These are phyloP conservation scores for Leishmania turanica DNA, from an alignment of 208 protist genomes.

Conservation along the genomic window DNA sequence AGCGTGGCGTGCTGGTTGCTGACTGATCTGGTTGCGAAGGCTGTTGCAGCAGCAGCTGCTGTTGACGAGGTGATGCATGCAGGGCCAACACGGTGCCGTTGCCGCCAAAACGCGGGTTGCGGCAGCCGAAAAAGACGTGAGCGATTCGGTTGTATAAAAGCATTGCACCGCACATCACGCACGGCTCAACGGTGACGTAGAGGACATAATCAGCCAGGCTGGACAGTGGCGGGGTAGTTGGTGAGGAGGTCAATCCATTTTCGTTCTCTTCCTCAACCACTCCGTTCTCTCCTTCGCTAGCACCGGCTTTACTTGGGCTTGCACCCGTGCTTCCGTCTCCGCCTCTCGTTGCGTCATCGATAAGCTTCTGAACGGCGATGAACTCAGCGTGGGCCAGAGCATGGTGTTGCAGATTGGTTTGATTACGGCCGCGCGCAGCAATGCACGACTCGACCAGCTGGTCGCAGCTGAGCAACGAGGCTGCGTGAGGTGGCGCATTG, in stretches of 20 bases:
- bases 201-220: slow-evolving; percentile 70
- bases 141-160: slow-evolving; percentile 73
- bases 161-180: slow-evolving; percentile 95
- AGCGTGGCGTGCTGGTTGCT: neutral
- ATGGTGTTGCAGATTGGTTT: slow-evolving; percentile 88
- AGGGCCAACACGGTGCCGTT: slow-evolving; percentile 90
- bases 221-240: neutral
- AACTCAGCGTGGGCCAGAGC: slow-evolving; percentile 93
- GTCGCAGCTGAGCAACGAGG: neutral
- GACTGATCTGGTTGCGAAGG: neutral
- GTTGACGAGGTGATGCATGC: slow-evolving; percentile 31
- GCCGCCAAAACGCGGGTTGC: slow-evolving; percentile 95
- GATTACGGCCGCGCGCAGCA: slow-evolving; percentile 74
- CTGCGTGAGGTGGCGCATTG: neutral
- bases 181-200: slow-evolving; percentile 96
- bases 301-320: neutral
- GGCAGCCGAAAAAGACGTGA: slow-evolving; percentile 91
- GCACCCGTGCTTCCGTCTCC: neutral
- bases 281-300: too few species aligned
- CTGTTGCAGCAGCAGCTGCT: neutral
- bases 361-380: slow-evolving; percentile 61
- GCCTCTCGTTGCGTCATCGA: neutral
- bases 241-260: neutral
- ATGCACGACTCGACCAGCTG: neutral
- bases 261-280: neutral